Evolutionary conservation across 371 early-diverging fungal genomes (phyloP).

Genomic region (Synchytrium microbalum): DNA sequence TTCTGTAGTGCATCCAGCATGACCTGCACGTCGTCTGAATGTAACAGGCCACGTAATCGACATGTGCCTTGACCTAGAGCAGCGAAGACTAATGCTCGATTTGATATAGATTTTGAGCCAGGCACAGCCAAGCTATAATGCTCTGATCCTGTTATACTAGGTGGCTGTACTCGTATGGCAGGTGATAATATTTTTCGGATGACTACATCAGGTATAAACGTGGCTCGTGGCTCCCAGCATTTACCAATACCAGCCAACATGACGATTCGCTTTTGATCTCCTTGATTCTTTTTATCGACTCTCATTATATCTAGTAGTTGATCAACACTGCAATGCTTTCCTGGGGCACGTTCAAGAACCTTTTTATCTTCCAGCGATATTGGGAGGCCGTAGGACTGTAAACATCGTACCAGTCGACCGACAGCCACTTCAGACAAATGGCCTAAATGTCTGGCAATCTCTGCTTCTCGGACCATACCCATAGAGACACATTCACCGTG

Average conservation of each 20-base stretch:
- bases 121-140: conserved; percentile 68
- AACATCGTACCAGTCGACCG: conserved; percentile 80
- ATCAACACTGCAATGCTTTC: conserved; percentile 56
- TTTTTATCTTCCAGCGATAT: conserved; percentile 71
- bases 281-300: conserved; percentile 94
- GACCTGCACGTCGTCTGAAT: conserved; percentile 95
- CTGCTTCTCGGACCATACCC: conserved; percentile 92
- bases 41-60: conserved; percentile 77
- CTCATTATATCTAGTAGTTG: conserved; percentile 82
- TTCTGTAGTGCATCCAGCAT: conserved; percentile 88
- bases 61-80: conserved; percentile 82
- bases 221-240: conserved; percentile 75
- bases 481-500: conserved; percentile 96
- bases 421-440: conserved; percentile 78
- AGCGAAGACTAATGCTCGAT: conserved; percentile 88
- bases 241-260: conserved; percentile 75
- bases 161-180: conserved; percentile 55
- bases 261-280: conserved; percentile 88
- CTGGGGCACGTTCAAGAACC: conserved; percentile 54
- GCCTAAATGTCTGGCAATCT: conserved; percentile 82
- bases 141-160: conserved; percentile 24
- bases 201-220: conserved; percentile 69
- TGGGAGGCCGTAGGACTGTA: conserved; percentile 83
- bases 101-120: conserved; percentile 95
- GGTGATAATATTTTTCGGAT: conserved; percentile 76